Base-by-base conservation (phyloP, 164 flowering plant species). In the Kalanchoe fedtschenkoi region DNA sequence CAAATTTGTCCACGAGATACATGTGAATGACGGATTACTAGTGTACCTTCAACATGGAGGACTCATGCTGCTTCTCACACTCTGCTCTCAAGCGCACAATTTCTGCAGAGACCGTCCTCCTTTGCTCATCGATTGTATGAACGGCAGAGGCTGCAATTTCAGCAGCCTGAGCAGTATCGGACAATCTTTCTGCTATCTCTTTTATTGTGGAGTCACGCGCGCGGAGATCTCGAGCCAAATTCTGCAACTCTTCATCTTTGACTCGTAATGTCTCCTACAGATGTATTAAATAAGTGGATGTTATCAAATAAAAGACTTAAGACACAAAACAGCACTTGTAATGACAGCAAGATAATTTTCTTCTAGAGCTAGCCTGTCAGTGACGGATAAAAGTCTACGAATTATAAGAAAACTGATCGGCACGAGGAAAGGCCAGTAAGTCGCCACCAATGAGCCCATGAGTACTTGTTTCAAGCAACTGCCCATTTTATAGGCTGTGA, bases 231-330 rank as follows among this genome's bases (percentile, higher is more conserved):
- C 95, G 83, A 13, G 99, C 83, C 76, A 93, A 78, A 64, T 87
- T 81, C 53, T 84, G 95, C 63, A 93, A 72, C 71, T 93, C 99
- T 71, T 90, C 99, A 78, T 93, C 99, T 72, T 93, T 93, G 55
- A 93, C 99, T 61, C 82, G 72, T 34, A 91, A 68, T 32, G 97
- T 93, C 71, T 93, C 97, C 99, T 91, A 69, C 39, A 78, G 54
- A 34, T 29, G 19, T 30, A 21, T 0, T 30, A 58, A 34, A 32
- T 5, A n/a, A 34, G 22, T 33, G 22, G 39, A 16, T 22, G 10
- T 22, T 47, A 47, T 47, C 54, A n/a, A n/a, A n/a, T n/a, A n/a
- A n/a, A n/a, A n/a, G n/a, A n/a, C n/a, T n/a, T 47, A 1, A 47
- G 24, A 22, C 54, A 7, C 28, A 47, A 5, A 8, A 9, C 54